phyloP scores from a whole-genome alignment of 768 basidiomycete species.

The Naganishia kalamii region DNA sequence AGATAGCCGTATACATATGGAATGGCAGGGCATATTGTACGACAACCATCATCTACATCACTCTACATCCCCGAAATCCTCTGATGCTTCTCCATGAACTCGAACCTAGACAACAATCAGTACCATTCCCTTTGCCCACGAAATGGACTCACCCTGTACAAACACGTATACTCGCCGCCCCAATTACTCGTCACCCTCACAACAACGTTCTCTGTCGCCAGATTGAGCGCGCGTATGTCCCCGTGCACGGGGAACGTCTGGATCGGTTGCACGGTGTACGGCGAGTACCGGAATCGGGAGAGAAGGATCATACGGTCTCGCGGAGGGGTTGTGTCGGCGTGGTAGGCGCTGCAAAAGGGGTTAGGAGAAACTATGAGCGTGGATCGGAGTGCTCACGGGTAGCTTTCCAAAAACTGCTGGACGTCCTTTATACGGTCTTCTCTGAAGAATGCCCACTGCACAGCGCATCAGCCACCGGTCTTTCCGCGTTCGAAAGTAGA shows the following conservation, averaged over 20 bases:
- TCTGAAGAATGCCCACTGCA: background rate
- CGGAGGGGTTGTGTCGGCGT: conserved; percentile 1
- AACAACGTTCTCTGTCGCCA: conserved; percentile 81
- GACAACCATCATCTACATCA: background rate
- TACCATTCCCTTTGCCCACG: background rate
- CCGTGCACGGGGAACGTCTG: conserved; percentile 73
- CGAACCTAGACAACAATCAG: background rate
- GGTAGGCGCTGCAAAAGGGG: conserved; percentile 13
- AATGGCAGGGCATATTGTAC: too few species aligned
- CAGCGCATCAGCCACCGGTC: background rate
- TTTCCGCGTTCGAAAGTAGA: conserved; percentile 14
- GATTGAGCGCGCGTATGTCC: conserved; percentile 61
- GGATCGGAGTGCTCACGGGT: conserved; percentile 10
- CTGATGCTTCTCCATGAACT: conserved; percentile 3
- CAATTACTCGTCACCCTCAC: conserved; percentile 77
- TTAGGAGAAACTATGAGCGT: background rate
- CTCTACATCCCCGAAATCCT: background rate
- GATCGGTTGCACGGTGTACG: conserved; percentile 54
- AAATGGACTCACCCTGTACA: conserved; percentile 52
- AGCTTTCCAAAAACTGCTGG: background rate
- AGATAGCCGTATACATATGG: too few species aligned
- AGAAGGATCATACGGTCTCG: conserved; percentile 53
- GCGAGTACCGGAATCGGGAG: conserved; percentile 63
- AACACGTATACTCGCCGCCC: conserved; percentile 79
- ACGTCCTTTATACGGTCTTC: background rate